Conservation (phyloP, 2,329 filamentous ascomycete genomes). For the Tolypocladium ophioglossoides region DNA sequence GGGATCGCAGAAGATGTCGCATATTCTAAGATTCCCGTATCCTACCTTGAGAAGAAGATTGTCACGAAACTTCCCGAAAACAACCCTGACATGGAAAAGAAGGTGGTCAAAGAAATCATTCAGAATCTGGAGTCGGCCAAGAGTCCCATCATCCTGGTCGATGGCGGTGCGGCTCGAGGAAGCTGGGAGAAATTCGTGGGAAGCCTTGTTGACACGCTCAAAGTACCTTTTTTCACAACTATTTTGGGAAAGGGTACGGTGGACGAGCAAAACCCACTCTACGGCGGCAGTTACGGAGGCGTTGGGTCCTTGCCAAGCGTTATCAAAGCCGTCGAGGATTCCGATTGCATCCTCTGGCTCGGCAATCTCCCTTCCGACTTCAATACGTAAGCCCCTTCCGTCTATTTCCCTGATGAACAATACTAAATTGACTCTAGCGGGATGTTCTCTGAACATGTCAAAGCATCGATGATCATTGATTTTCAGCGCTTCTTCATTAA, state of each 20-base stretch:
- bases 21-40: neutral
- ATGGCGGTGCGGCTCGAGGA: neutral
- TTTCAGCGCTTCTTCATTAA: neutral
- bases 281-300: neutral
- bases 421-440: neutral
- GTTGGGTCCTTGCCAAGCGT: neutral
- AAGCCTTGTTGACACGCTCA: neutral
- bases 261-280: neutral
- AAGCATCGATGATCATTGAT: neutral
- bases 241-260: neutral
- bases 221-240: neutral
- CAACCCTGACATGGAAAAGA: neutral
- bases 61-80: neutral
- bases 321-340: neutral
- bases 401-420: neutral
- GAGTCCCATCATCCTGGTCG: neutral
- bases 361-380: slow-evolving; percentile 7
- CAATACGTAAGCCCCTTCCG: slow-evolving; percentile 2
- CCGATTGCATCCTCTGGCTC: slow-evolving; percentile 8
- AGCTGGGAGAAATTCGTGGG: neutral
- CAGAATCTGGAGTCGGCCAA: neutral
- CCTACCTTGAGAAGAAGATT: neutral
- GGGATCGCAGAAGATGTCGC: neutral
- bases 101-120: neutral
- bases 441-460: neutral